These are phyloP conservation scores for Vinca minor DNA, from an alignment of 257 asterid species.

Conservation along the genomic window DNA sequence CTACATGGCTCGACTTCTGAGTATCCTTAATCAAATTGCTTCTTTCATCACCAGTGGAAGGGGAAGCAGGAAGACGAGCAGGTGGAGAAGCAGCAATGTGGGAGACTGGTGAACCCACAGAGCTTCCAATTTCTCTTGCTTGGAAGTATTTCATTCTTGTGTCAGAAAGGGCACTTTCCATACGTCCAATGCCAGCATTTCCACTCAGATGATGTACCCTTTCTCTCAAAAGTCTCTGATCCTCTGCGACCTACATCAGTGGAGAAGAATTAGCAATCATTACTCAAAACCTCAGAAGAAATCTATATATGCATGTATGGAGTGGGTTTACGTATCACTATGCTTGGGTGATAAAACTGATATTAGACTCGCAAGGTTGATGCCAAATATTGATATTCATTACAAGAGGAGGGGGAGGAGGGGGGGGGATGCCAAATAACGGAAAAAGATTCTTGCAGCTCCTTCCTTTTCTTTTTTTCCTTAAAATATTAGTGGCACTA, in stretches of 20 bases:
- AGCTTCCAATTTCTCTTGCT: slow-evolving; percentile 44
- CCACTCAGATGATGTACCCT: slow-evolving; percentile 79
- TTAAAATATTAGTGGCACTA: not conserved
- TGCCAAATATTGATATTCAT: too few relatives aligned
- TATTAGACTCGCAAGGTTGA: too few relatives aligned
- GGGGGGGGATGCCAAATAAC: too few relatives aligned
- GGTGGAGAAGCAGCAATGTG: slow-evolving; percentile 29
- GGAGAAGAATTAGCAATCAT: not conserved
- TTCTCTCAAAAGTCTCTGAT: slow-evolving; percentile 72
- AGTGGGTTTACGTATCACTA: too few relatives aligned
- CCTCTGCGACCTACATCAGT: slow-evolving; percentile 51
- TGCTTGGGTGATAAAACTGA: too few relatives aligned
- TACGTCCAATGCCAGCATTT: slow-evolving; percentile 71
- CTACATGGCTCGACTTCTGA: slow-evolving; percentile 41
- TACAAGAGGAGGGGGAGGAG: too few relatives aligned
- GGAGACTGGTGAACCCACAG: slow-evolving; percentile 34
- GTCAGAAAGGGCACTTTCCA: slow-evolving; percentile 64
- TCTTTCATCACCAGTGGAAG: slow-evolving; percentile 30
- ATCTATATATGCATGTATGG: too few relatives aligned
- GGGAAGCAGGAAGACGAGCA: slow-evolving; percentile 21
- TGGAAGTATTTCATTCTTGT: slow-evolving; percentile 47
- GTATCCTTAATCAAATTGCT: slow-evolving; percentile 22
- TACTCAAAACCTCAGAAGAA: too few relatives aligned
- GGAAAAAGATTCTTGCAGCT: too few relatives aligned
- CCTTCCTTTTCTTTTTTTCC: too few relatives aligned